Conservation (phyloP, 2,329 filamentous ascomycete species). For the Aspergillus thermomutatus region DNA sequence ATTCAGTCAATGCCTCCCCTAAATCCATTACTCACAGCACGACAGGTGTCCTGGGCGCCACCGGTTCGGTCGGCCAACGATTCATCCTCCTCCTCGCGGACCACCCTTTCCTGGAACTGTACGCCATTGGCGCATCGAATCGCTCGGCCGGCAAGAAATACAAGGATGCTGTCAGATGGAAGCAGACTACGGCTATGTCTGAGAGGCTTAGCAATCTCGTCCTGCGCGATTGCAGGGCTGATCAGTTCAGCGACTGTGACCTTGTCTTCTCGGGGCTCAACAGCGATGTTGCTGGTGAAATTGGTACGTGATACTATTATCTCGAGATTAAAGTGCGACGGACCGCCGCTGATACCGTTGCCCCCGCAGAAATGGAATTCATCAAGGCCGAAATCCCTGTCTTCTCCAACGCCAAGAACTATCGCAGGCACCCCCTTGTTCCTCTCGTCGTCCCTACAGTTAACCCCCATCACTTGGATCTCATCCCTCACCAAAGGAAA, state of each 20-base stretch:
- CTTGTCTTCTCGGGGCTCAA: constrained; percentile 91
- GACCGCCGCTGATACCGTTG: neutral
- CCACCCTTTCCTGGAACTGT: constrained; percentile 81
- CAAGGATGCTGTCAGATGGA: constrained; percentile 91
- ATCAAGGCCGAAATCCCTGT: constrained; percentile 82
- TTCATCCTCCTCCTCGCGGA: constrained; percentile 89
- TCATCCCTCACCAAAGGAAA: constrained; percentile 84
- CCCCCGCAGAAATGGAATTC: constrained; percentile 78
- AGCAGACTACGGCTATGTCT: constrained; percentile 82
- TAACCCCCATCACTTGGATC: constrained; percentile 80
- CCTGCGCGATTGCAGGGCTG: constrained; percentile 78
- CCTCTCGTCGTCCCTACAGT: constrained; percentile 94
- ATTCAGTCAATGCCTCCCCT: constrained; percentile 14
- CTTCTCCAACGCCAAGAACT: constrained; percentile 98
- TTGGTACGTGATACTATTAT: constrained; percentile 59
- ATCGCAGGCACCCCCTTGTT: constrained; percentile 83
- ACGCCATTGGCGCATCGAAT: constrained; percentile 84
- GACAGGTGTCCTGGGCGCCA: constrained; percentile 77
- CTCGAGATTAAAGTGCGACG: neutral
- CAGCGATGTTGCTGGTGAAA: constrained; percentile 85
- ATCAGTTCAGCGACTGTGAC: constrained; percentile 84
- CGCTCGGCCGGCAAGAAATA: constrained; percentile 91
- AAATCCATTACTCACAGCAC: neutral
- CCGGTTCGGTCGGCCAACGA: constrained; percentile 89
- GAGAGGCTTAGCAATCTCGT: constrained; percentile 72